A percentile compares a stretch with the other conserved stretches of the same genome.
Conservation (phyloP, 2,329 filamentous ascomycete species). For the Eurotiales sp. region DNA sequence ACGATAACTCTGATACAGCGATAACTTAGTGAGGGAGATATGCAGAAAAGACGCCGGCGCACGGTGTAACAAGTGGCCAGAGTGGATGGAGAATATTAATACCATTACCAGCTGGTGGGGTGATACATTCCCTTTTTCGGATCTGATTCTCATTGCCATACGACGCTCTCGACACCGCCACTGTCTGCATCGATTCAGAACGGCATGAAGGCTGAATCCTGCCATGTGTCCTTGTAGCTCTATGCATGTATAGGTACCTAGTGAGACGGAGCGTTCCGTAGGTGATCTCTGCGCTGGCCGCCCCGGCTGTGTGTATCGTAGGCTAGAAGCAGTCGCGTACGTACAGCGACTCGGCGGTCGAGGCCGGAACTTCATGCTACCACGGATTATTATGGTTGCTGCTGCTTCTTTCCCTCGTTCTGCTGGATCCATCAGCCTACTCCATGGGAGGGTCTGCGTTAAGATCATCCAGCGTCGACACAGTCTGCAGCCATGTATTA, state of each 20-base stretch:
- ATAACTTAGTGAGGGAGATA: no score
- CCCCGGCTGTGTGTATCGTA: constrained; percentile 5
- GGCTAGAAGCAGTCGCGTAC: constrained; percentile 11
- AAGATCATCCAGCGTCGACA: no score
- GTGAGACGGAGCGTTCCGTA: no score
- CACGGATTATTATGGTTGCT: no score
- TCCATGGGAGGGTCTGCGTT: neutral
- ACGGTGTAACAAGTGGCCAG: constrained; percentile 1
- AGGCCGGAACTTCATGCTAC: no score
- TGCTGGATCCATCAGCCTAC: no score
- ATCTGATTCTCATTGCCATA: neutral
- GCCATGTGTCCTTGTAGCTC: constrained; percentile 4
- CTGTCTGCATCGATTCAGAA: neutral
- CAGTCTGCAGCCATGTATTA: no score
- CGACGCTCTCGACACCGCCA: constrained; percentile 5
- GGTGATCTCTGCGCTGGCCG: neutral
- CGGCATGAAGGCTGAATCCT: neutral
- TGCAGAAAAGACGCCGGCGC: neutral
- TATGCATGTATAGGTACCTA: constrained; percentile 9
- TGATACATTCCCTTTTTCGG: constrained; percentile 5
- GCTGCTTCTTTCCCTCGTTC: no score
- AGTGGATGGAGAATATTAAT: neutral
- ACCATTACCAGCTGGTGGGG: constrained; percentile 2
- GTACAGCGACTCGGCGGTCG: constrained; percentile 22
- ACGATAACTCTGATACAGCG: no score